Base-by-base conservation (phyloP, 169 alveolate genomes). In the Theileria orientalis region DNA sequence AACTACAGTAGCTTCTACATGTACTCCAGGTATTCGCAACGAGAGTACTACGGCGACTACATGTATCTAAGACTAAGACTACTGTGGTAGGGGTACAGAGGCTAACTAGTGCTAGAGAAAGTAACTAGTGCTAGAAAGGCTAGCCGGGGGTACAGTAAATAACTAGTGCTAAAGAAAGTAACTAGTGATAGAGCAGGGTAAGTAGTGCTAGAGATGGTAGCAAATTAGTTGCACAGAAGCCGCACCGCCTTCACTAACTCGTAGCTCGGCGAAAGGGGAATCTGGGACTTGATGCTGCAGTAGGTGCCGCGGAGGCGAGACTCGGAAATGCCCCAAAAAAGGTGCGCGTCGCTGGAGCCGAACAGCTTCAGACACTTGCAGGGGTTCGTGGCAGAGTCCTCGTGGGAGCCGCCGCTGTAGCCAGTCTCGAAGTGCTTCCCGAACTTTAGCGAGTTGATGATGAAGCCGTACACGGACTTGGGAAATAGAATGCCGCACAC, bases 251-350 rank as follows among this genome's bases (percentile, higher is more conserved):
- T 68, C 52, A 70, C 16, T 0, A 72, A 35, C 9, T 67, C 56
- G n/a, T 70, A 68, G 54, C 80, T 56, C 25, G 87, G 87, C 37
- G 44, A 47, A 0, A 32, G n/a, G 23, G 87, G 83, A 3, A 79
- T 27, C 66, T 70, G 76, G 19, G 83, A 41, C 35, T 68, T 32
- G 13, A 79, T 51, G 72, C 66, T 37, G 57, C 59, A 52, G 59
- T 62, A 74, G 23, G 63, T 67, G 47, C 63, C 59, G 33, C 49
- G 47, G 41, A 82, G 76, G 61, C 89, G 69, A 8, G 89, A 82
- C 42, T 82, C 89, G 32, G 89, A 82, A 32, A 82, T 82, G 19
- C 89, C 89, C 89, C 89, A 82, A 57, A 82, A 82, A 16, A 82
- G 79, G 21, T 66, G 76, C 1, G 89, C 71, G 23, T 71, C 85